A percentile compares a stretch with the other conserved stretches of the same genome.
phyloP scores from a whole-genome alignment of 208 protist genomes.

The Trypanosoma theileri region DNA sequence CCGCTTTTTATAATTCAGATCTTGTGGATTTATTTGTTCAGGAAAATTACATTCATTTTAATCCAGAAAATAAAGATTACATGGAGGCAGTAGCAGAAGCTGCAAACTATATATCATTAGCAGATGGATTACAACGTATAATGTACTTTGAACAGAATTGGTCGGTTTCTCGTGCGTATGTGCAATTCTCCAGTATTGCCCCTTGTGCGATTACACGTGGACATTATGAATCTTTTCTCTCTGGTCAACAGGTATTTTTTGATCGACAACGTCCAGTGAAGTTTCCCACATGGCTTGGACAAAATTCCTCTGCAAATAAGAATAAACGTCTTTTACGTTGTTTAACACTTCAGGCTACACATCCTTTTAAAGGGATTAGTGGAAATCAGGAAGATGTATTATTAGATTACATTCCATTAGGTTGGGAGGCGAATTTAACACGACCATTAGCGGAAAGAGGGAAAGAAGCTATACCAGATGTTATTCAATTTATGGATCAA shows the following conservation, averaged over 20 bases:
- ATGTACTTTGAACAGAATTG: conserved; percentile 92
- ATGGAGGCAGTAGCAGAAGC: conserved; percentile 59
- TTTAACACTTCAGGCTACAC: conserved; percentile 64
- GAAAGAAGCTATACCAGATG: conserved; percentile 73
- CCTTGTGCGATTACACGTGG: conserved; percentile 83
- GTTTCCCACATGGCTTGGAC: conserved; percentile 87
- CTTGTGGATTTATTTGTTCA: conserved; percentile 95
- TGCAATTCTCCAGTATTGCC: conserved; percentile 73
- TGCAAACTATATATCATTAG: conserved; percentile 64
- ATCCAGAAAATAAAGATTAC: conserved; percentile 48
- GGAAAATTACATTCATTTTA: conserved; percentile 95
- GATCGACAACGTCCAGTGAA: conserved; percentile 85
- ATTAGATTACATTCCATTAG: conserved; percentile 85
- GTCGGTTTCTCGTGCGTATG: conserved; percentile 74
- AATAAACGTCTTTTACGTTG: conserved; percentile 76
- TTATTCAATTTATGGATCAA: conserved; percentile 83
- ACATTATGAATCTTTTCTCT: conserved; percentile 84
- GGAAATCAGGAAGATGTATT: conserved; percentile 78
- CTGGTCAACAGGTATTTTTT: conserved; percentile 70
- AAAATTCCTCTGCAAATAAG: conserved; percentile 88
- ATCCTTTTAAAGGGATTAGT: conserved; percentile 52
- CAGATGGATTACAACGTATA: conserved; percentile 70
- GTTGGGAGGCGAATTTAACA: conserved; percentile 61
- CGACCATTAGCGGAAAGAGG: conserved; percentile 48
- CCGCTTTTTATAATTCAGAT: conserved; percentile 91